phyloP scores from a whole-genome alignment of 208 protist genomes.

The Trypanosoma caninum region DNA sequence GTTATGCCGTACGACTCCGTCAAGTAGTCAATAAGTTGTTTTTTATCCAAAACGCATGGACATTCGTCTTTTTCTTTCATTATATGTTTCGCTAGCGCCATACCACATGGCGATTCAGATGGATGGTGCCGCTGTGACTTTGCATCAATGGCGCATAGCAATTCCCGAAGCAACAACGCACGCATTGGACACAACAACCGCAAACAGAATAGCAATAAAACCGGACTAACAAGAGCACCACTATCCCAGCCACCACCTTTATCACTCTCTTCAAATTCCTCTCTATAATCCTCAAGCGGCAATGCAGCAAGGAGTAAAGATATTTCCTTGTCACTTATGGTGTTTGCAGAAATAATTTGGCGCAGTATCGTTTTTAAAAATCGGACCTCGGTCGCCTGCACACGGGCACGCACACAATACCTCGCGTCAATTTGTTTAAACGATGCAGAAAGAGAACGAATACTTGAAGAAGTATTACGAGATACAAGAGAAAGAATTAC shows the following conservation, averaged over 20 bases:
- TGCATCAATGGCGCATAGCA: slow-evolving; percentile 9
- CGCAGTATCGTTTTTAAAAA: slow-evolving; percentile 20
- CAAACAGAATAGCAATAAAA: slow-evolving; percentile 14
- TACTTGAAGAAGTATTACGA: slow-evolving; percentile 13
- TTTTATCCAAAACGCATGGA: slow-evolving; percentile 12
- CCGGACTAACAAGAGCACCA: slow-evolving; percentile 19
- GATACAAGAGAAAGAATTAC: slow-evolving; percentile 34
- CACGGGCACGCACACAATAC: slow-evolving; percentile 17
- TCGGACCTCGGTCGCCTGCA: slow-evolving; percentile 18
- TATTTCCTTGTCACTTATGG: slow-evolving; percentile 50
- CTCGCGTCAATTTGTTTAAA: slow-evolving; percentile 29
- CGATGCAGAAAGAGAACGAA: slow-evolving; percentile 6
- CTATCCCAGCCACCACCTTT: background rate
- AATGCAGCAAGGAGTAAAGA: slow-evolving; percentile 44
- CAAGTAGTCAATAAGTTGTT: slow-evolving; percentile 16
- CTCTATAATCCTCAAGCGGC: slow-evolving; percentile 30
- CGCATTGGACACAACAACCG: slow-evolving; percentile 13
- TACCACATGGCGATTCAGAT: slow-evolving; percentile 15
- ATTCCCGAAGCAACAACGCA: background rate
- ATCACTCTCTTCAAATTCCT: background rate
- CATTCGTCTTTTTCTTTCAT: background rate
- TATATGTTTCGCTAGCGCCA: background rate
- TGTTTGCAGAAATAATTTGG: slow-evolving; percentile 41
- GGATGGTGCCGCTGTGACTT: slow-evolving; percentile 2
- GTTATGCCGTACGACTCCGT: slow-evolving; percentile 15